A percentile compares a stretch with the other conserved stretches of the same genome.
Evolutionary conservation across 441 rosid species (phyloP).

Genomic region (Syzygium malaccense): DNA sequence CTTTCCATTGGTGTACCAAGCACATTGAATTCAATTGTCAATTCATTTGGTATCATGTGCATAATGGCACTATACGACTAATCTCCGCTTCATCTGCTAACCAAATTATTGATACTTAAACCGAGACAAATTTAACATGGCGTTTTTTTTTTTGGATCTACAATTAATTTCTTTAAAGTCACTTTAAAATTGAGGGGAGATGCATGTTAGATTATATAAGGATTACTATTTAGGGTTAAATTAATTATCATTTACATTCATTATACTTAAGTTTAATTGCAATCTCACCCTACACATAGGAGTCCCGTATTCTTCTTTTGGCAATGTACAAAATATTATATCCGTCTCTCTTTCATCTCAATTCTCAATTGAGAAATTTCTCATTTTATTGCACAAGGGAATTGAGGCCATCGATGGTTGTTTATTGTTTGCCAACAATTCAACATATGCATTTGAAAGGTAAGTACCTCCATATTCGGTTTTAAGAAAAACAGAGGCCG

Average conservation of each 20-base stretch:
- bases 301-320: neutral
- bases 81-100: too few species aligned
- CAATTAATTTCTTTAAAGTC: neutral
- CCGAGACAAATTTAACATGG: too few species aligned
- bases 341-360: neutral
- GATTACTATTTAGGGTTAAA: neutral
- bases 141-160: too few species aligned
- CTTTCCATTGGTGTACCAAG: neutral
- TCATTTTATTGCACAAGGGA: neutral
- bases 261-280: neutral
- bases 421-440: neutral
- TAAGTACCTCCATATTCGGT: too few species aligned
- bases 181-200: neutral
- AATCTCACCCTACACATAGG: neutral
- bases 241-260: neutral
- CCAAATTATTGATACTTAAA: too few species aligned
- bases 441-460: too few species aligned
- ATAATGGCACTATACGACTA: neutral
- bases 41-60: neutral
- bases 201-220: neutral
- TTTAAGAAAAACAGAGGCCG: too few species aligned
- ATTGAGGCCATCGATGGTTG: rapidly evolving
- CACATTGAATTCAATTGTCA: neutral
- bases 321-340: neutral
- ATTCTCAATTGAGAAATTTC: neutral